A percentile compares a stretch with the other conserved stretches of the same genome.
phyloP scores from a whole-genome alignment of 2,329 filamentous ascomycete genomes.

The Sporothrix schenckii region DNA sequence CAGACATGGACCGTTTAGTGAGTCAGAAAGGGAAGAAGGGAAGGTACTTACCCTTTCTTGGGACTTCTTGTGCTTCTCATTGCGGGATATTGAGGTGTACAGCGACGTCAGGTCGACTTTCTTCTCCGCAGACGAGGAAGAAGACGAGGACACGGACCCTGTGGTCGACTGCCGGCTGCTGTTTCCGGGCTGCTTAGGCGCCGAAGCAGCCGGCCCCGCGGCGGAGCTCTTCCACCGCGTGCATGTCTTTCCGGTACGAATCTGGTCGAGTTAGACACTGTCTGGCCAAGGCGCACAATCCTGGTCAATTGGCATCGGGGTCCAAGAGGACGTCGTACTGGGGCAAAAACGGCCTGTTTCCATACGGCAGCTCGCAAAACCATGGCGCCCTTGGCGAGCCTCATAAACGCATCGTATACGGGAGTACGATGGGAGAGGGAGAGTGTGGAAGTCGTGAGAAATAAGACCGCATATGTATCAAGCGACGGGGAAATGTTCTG shows the following conservation, averaged over 20 bases:
- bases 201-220: slow-evolving; percentile 12
- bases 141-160: slow-evolving; percentile 6
- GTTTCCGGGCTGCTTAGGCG: background rate
- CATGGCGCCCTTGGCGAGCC: slow-evolving; percentile 42
- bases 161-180: background rate
- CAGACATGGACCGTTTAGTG: slow-evolving; percentile 18
- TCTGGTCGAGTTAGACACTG: slow-evolving; percentile 24
- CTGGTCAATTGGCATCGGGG: slow-evolving; percentile 11
- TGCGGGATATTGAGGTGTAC: slow-evolving; percentile 49
- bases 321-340: slow-evolving; percentile 38
- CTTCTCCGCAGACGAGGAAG: slow-evolving; percentile 2
- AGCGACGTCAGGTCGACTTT: slow-evolving; percentile 36
- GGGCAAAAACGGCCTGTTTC: slow-evolving; percentile 47
- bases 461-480: background rate
- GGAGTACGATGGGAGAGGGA: background rate
- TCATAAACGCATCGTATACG: slow-evolving; percentile 30
- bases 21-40: no score
- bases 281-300: slow-evolving; percentile 7
- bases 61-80: slow-evolving; percentile 53
- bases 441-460: background rate
- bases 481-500: background rate
- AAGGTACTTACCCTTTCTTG: slow-evolving; percentile 50
- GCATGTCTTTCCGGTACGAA: slow-evolving; percentile 31
- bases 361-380: slow-evolving; percentile 46
- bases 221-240: slow-evolving; percentile 30